A percentile compares a stretch with the other conserved stretches of the same genome.
Evolutionary conservation across 1,284 basidiomycete genomes (phyloP).

Genomic region (Pseudozyma pruni): DNA sequence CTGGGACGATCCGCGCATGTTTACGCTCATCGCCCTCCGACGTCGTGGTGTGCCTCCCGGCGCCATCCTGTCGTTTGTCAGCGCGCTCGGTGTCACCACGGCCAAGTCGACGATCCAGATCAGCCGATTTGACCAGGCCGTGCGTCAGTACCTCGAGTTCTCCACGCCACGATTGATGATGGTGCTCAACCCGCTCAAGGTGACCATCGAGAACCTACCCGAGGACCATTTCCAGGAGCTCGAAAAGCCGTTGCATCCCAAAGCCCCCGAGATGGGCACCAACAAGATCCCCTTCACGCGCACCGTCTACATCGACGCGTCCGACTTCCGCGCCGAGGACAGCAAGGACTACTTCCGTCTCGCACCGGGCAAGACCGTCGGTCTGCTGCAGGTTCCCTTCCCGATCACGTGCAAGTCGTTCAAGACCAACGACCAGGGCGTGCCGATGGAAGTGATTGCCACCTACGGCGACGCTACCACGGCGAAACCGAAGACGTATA

Average conservation of each 20-base stretch:
- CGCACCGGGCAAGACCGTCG: constrained; percentile 95
- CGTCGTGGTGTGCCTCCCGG: constrained; percentile 94
- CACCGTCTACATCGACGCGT: constrained; percentile 89
- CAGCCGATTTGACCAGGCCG: constrained; percentile 86
- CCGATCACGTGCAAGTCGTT: constrained; percentile 93
- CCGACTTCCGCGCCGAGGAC: constrained; percentile 92
- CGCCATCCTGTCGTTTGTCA: constrained; percentile 92
- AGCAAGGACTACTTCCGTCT: constrained; percentile 97
- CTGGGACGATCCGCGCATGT: constrained; percentile 99
- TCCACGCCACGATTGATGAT: constrained; percentile 89
- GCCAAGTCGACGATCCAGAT: constrained; percentile 83
- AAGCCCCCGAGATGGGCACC: constrained; percentile 86
- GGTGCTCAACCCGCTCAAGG: constrained; percentile 89
- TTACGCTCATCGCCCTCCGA: constrained; percentile 93
- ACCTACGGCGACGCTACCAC: constrained; percentile 72
- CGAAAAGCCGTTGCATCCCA: constrained; percentile 93
- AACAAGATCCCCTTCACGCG: constrained; percentile 87
- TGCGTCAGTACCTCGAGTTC: constrained; percentile 90
- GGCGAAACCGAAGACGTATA: constrained; percentile 89
- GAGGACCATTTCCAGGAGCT: constrained; percentile 86
- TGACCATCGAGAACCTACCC: constrained; percentile 84
- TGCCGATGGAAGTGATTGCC: constrained; percentile 82
- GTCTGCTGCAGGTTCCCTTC: constrained; percentile 92
- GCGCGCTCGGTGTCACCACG: constrained; percentile 90
- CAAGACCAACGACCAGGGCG: constrained; percentile 75